Evolutionary conservation across 176 grass and related monocot genomes (phyloP).

Genomic region (Oryza australiensis): DNA sequence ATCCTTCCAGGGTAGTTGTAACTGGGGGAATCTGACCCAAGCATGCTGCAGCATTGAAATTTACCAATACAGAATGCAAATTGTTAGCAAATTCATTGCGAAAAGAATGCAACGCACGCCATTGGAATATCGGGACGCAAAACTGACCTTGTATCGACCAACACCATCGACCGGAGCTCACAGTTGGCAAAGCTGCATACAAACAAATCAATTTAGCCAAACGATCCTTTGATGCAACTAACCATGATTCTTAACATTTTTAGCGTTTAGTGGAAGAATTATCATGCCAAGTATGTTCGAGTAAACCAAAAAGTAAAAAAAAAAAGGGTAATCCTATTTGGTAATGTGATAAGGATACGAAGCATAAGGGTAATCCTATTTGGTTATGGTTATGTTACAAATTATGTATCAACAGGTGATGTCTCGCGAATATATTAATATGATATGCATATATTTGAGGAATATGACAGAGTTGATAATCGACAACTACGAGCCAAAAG

Average conservation of each 20-base stretch:
- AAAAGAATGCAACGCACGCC: neutral
- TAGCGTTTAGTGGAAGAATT: neutral
- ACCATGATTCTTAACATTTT: neutral
- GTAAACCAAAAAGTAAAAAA: neutral
- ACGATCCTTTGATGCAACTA: neutral
- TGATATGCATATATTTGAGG: neutral
- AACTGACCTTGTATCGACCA: constrained; percentile 75
- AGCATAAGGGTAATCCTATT: neutral
- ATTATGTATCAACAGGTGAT: neutral
- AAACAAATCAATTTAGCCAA: constrained; percentile 14
- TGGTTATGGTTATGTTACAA: neutral
- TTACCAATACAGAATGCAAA: neutral
- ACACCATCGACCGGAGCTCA: constrained; percentile 77
- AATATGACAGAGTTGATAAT: neutral
- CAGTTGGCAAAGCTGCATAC: constrained; percentile 74
- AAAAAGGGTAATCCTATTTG: neutral
- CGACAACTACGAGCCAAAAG: neutral
- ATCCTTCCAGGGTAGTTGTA: constrained; percentile 70
- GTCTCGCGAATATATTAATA: neutral
- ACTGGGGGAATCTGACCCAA: constrained; percentile 34
- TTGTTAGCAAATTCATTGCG: neutral
- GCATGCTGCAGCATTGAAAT: constrained; percentile 41
- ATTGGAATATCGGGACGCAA: neutral
- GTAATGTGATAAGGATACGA: neutral
- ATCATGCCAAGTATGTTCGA: neutral